phyloP scores from a whole-genome alignment of 306 rosid genomes.

The Rubus parviflorus region DNA sequence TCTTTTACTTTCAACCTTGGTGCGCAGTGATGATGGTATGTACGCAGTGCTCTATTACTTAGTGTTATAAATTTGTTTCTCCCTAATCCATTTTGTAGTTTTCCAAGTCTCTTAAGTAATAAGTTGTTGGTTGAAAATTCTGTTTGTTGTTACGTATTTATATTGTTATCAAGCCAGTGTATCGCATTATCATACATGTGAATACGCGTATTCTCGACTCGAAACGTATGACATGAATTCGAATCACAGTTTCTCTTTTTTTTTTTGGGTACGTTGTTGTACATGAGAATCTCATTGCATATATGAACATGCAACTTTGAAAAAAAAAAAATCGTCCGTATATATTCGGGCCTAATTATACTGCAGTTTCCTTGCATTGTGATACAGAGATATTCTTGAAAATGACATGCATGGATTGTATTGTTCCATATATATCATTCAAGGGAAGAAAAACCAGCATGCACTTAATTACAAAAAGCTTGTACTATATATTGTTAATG shows the following conservation, averaged over 20 bases:
- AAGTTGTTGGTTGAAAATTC: no score
- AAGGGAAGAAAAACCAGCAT: background rate
- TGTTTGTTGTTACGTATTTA: background rate
- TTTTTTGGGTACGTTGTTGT: background rate
- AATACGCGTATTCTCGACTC: no score
- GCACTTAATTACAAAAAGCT: background rate
- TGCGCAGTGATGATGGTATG: conserved; percentile 30
- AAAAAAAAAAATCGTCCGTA: no score
- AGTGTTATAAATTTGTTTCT: background rate
- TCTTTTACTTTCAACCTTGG: conserved; percentile 24
- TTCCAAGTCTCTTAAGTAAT: no score
- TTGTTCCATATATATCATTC: background rate
- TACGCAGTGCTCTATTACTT: background rate
- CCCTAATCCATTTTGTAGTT: background rate
- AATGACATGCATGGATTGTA: background rate
- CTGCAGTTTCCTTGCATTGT: background rate
- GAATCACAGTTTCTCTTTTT: background rate
- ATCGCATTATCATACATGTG: background rate
- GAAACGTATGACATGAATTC: background rate
- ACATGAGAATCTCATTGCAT: background rate
- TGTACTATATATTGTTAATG: background rate
- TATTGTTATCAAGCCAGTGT: background rate
- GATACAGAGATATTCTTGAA: background rate
- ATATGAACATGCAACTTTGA: background rate
- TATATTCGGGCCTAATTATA: background rate